Conservation (phyloP, 2,329 filamentous ascomycete genomes). For the Fusarium dlaminii region DNA sequence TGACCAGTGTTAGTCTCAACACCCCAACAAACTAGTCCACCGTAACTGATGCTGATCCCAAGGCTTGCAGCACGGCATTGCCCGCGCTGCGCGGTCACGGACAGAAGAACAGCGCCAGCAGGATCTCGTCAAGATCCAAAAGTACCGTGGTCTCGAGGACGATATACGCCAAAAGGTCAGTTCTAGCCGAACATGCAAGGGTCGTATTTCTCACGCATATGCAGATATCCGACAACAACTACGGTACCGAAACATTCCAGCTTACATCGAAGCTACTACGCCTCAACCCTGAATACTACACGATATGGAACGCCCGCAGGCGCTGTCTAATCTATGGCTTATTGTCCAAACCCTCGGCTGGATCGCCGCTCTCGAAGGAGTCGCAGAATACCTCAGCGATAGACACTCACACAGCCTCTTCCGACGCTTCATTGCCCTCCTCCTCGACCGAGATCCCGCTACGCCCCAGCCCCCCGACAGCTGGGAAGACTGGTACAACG, state of each 20-base stretch:
- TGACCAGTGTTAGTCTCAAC: conserved; percentile 37
- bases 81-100: conserved; percentile 69
- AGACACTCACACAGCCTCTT: conserved; percentile 69
- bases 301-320: conserved; percentile 89
- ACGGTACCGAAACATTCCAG: conserved; percentile 66
- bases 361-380: conserved; percentile 63
- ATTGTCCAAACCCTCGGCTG: conserved; percentile 63
- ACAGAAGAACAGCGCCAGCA: conserved; percentile 76
- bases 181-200: not conserved
- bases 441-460: conserved; percentile 62
- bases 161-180: conserved; percentile 72
- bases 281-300: conserved; percentile 89
- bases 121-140: conserved; percentile 78
- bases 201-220: conserved; percentile 24
- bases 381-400: conserved; percentile 63
- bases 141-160: conserved; percentile 77
- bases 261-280: conserved; percentile 77
- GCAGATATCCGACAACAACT: conserved; percentile 55
- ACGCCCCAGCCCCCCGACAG: conserved; percentile 56
- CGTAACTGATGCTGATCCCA: conserved; percentile 41
- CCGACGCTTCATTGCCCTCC: conserved; percentile 65
- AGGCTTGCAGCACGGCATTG: conserved; percentile 78
- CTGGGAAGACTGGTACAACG: conserved; percentile 66
- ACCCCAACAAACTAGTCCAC: not conserved
- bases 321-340: conserved; percentile 69